Conservation (phyloP, 768 basidiomycete species). For the Boletus edulis region DNA sequence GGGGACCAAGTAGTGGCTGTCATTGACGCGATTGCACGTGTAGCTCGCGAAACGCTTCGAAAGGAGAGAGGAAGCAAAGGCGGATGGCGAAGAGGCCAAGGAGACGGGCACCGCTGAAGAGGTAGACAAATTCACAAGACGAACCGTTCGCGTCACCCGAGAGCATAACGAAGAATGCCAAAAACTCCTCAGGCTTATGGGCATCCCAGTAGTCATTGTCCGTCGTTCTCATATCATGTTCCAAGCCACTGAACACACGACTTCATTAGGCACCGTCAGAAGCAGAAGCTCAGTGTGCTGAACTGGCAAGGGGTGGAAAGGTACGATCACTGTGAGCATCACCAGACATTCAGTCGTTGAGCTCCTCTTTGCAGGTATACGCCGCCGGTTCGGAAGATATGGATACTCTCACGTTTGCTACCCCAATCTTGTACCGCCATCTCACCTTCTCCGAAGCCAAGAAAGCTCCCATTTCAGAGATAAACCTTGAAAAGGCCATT, state of each 20-base stretch:
- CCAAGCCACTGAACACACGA: not conserved
- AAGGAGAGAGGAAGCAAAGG: constrained; percentile 87
- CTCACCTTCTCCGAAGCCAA: constrained; percentile 98
- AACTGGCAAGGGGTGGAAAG: constrained; percentile 94
- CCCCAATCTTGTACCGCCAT: constrained; percentile 91
- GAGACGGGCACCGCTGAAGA: constrained; percentile 94
- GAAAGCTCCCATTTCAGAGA: constrained; percentile 94
- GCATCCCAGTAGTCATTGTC: constrained; percentile 92
- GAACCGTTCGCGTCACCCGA: constrained; percentile 91
- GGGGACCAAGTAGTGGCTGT: too few relatives aligned
- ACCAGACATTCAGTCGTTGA: not conserved
- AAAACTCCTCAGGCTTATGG: constrained; percentile 87
- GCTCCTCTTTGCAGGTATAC: constrained; percentile 60
- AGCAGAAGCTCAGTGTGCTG: constrained; percentile 98
- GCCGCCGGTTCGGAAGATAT: constrained; percentile 99
- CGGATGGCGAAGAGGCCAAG: constrained; percentile 94
- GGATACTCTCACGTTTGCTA: constrained; percentile 96
- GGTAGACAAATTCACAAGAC: constrained; percentile 82
- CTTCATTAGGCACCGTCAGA: constrained; percentile 85
- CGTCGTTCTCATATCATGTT: constrained; percentile 27
- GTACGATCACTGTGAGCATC: constrained; percentile 35
- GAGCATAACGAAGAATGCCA: constrained; percentile 97
- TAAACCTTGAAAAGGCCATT: constrained; percentile 76
- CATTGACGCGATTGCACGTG: not conserved
- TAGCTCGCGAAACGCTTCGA: constrained; percentile 98